These are phyloP conservation scores for Lepidium aucheri DNA, from an alignment of 345 rosid genomes.

Conservation along the genomic window DNA sequence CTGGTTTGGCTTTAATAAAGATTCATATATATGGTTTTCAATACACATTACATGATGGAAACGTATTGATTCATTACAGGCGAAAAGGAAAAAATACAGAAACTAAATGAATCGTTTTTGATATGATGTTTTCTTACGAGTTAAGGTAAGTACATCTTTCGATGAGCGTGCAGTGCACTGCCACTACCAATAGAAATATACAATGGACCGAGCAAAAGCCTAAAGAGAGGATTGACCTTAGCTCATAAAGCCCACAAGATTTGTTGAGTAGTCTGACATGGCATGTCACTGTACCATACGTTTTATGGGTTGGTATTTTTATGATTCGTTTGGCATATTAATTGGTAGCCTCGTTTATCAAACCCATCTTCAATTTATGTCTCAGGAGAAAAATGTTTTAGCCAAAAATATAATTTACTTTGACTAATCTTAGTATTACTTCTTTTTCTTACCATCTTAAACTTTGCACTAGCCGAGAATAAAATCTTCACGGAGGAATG, in stretches of 20 bases:
- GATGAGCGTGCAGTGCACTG: neutral
- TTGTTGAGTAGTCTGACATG: neutral
- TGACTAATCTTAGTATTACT: too few species aligned
- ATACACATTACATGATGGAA: neutral
- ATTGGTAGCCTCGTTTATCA: too few species aligned
- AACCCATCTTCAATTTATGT: too few species aligned
- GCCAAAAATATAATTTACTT: too few species aligned
- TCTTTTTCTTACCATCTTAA: too few species aligned
- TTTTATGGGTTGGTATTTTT: too few species aligned
- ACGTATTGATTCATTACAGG: neutral
- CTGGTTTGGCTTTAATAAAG: slow-evolving; percentile 16
- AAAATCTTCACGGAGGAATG: too few species aligned
- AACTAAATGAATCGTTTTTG: neutral
- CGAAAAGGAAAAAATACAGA: neutral
- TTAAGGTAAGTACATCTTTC: neutral
- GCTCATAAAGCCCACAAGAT: neutral
- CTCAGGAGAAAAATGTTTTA: too few species aligned
- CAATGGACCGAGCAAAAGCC: neutral
- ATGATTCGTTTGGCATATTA: too few species aligned
- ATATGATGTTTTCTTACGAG: neutral
- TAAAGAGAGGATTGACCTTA: neutral
- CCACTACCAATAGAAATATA: neutral
- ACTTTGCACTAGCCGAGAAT: too few species aligned
- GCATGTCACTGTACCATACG: neutral
- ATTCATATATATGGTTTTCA: neutral